Base-by-base conservation (phyloP, 768 basidiomycete species). In the Amanita phalloides region DNA sequence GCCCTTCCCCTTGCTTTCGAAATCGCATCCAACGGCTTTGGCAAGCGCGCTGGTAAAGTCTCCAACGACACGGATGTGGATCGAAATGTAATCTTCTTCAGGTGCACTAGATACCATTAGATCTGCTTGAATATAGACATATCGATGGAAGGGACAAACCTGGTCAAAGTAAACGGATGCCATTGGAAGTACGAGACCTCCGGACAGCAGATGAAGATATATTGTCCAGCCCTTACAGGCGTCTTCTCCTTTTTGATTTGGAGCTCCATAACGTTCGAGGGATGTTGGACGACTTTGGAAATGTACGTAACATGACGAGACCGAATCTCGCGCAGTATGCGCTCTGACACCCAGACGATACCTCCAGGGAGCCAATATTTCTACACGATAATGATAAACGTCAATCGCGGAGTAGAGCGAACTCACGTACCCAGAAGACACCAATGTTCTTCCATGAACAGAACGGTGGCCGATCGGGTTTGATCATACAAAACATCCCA, bases 231-330 rank as follows among this genome's bases (percentile, higher is more conserved):
- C 9, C 84, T 77, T 26, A 79, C 81, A 1, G 72, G 83, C 0
- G 81, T 90, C 69, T 85, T 87, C 62, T 96, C 94, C 69, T 96
- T 96, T 75, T 94, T 96, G 76, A 97, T 94, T 67, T 96, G 95
- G 26, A 98, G 71, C 69, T 97, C 93, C 71, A 94, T 77, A 55
- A 96, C 92, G 55, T 86, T 90, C 41, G 88, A 91, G 20, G 94
- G 94, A 66, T 97, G 94, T 61, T 91, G 89, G 64, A 96, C 86
- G 66, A 94, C 90, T 71, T 93, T 94, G 64, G 86, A 89, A 62
- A 97, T 86, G 65, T 84, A 94, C 4, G 95, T 97, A 54, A 82
- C 72, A 65, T 97, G 93, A 48, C 92, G 82, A 23, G 90, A 87
- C 48, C 94, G 82, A 55, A 95, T 68, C 72, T 97, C 95, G 60